Evolutionary conservation across 768 basidiomycete genomes (phyloP).

Genomic region (Lactarius indigo): DNA sequence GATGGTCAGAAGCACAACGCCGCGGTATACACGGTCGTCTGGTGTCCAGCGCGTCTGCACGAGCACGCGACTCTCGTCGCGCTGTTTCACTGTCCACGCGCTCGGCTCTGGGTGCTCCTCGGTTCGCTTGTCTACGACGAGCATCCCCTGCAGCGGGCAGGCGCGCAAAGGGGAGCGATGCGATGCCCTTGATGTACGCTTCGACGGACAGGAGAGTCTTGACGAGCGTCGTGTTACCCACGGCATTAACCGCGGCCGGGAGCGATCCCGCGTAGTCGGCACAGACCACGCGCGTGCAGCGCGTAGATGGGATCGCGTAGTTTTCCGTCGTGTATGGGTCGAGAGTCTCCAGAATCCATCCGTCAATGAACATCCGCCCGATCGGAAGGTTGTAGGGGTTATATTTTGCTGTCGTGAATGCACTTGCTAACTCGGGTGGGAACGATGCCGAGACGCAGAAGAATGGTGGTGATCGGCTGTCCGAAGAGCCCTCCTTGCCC

Average conservation of each 20-base stretch:
- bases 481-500: slow-evolving; percentile 35
- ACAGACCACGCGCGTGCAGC: slow-evolving; percentile 79
- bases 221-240: slow-evolving; percentile 78
- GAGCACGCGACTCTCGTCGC: slow-evolving; percentile 56
- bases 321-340: slow-evolving; percentile 94
- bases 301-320: slow-evolving; percentile 89
- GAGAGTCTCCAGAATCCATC: slow-evolving; percentile 94
- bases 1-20: slow-evolving; percentile 45
- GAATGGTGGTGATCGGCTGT: slow-evolving; percentile 49
- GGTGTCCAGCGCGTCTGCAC: slow-evolving; percentile 53
- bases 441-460: slow-evolving; percentile 85
- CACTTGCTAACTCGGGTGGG: slow-evolving; percentile 55
- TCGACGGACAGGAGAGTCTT: slow-evolving; percentile 73
- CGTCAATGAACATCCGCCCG: slow-evolving; percentile 83
- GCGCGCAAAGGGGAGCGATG: slow-evolving; percentile 64
- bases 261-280: slow-evolving; percentile 86
- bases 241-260: slow-evolving; percentile 79
- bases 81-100: slow-evolving; percentile 59
- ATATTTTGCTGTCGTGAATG: slow-evolving; percentile 62
- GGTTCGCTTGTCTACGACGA: slow-evolving; percentile 51
- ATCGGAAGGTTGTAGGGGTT: slow-evolving; percentile 73
- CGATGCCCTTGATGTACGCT: slow-evolving; percentile 59
- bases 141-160: slow-evolving; percentile 63
- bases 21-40: slow-evolving; percentile 48
- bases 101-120: slow-evolving; percentile 40